Evolutionary conservation across 371 early-diverging fungal species (phyloP), one percentile per base, ranked within the genome.

Genomic region (Basidiobolus meristosporus): DNA sequence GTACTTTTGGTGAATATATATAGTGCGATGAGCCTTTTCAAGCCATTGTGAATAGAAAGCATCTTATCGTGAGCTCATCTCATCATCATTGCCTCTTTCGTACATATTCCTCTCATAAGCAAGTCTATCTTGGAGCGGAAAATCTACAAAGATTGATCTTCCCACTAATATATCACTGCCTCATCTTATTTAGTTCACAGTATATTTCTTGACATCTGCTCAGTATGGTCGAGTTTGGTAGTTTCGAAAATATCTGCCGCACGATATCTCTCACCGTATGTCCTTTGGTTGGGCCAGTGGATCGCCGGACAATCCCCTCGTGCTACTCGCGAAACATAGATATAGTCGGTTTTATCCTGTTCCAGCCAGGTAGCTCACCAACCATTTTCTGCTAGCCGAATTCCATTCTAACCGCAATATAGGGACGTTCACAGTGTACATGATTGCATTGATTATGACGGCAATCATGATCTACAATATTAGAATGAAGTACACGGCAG

Each of bases 391-490:
- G 21, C 21, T 3, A 9, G n/a, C 5, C 17, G 6, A 7, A 19
- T n/a, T 39, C 15, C 11, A 7, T 22, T 3, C 9, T 23, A 38
- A 6, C 5, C 16, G 7, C 4, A 7, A 14, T 15, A 1, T 37
- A 77, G 79, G 84, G 7, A 78, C 84, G 23, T 53, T 92, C 17
- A 79, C 90, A 23, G 79, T 89, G 41, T 79, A 91, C 55, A 56
- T 93, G 39, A 73, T 90, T 41, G 85, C 93, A 19, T 66, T 96
- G 44, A 55, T 90, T 47, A 96, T 96, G 96, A 82, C 95, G 7
- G 65, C 75, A 20, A 90, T 91, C 56, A 96, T 96, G 96, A 90
- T 96, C 53, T 82, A 78, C 52, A 90, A 93, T 54, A 82, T 96
- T 52, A 79, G 81, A 51, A 76, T 81, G 19, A 96, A 96, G 66